Percentiles rank a stretch among this genome's conserved stretches.
These are phyloP conservation scores for Cadophora luteo-olivacea DNA, from an alignment of 2,329 filamentous ascomycete genomes.

Conservation along the genomic window DNA sequence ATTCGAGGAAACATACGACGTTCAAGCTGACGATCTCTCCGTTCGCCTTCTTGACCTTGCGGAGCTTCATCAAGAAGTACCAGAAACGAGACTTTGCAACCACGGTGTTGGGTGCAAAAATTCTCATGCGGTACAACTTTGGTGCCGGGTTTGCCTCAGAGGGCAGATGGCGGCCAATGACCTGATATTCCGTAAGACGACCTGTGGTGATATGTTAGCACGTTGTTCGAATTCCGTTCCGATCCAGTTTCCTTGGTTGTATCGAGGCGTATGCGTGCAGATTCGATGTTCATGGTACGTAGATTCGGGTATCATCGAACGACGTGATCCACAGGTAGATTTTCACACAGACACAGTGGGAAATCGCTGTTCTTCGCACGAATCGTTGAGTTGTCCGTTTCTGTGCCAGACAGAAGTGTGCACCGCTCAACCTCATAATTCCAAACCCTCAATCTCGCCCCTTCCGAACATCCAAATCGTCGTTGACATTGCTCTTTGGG, in stretches of 20 bases:
- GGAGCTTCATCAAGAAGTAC: slow-evolving; percentile 99
- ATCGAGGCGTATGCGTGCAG: not conserved
- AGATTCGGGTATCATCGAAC: not conserved
- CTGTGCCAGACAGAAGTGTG: not conserved
- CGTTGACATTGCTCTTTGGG: not conserved
- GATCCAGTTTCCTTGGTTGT: not conserved
- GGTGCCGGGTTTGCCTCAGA: slow-evolving; percentile 96
- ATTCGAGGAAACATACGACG: slow-evolving; percentile 68
- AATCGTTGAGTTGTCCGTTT: not conserved
- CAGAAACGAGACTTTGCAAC: slow-evolving; percentile 99
- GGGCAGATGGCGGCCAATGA: slow-evolving; percentile 99
- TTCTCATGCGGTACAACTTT: slow-evolving; percentile 99
- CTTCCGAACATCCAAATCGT: not conserved
- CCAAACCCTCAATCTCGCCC: not conserved
- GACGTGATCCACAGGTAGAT: not conserved
- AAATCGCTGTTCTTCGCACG: not conserved
- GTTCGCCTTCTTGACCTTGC: slow-evolving; percentile 99
- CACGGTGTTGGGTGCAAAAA: slow-evolving; percentile 97
- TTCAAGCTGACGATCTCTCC: slow-evolving; percentile 99
- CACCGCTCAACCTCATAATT: not conserved
- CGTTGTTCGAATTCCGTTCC: not conserved
- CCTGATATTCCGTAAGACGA: slow-evolving; percentile 99
- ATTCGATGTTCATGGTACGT: not conserved
- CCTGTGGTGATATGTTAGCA: slow-evolving; percentile 60
- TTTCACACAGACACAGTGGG: no score